A percentile compares a stretch with the other conserved stretches of the same genome.
Evolutionary conservation across 2,329 filamentous ascomycete species (phyloP).

Genomic region (Elsinoe australis): DNA sequence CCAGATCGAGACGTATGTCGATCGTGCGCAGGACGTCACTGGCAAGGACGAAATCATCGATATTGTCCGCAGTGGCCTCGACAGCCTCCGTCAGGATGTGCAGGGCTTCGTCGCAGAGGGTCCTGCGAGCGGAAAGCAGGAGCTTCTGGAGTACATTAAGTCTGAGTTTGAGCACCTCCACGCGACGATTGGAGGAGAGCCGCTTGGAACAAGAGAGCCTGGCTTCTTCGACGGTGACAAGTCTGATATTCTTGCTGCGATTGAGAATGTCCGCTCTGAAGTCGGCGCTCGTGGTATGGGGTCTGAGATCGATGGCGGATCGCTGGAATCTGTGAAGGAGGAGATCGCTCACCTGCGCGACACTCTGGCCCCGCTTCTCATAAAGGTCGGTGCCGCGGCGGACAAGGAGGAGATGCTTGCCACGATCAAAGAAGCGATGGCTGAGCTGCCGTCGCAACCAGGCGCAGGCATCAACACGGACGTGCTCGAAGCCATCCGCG

Average conservation of each 20-base stretch:
- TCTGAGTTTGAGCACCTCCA: slow-evolving; percentile 56
- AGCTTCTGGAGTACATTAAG: slow-evolving; percentile 45
- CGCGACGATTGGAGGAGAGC: slow-evolving; percentile 42
- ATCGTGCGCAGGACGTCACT: slow-evolving; percentile 59
- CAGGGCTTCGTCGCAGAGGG: slow-evolving; percentile 44
- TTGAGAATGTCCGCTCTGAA: slow-evolving; percentile 37
- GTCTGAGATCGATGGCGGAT: slow-evolving; percentile 37
- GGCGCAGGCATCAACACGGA: slow-evolving; percentile 39
- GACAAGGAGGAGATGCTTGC: slow-evolving; percentile 58
- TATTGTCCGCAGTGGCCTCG: slow-evolving; percentile 56
- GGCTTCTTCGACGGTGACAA: slow-evolving; percentile 26
- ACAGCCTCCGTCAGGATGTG: slow-evolving; percentile 55
- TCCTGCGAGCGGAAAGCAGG: slow-evolving; percentile 36
- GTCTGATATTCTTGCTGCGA: slow-evolving; percentile 34
- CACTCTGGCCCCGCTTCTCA: slow-evolving; percentile 46
- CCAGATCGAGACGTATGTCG: slow-evolving; percentile 75
- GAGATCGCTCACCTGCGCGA: slow-evolving; percentile 57
- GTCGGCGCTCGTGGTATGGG: slow-evolving; percentile 32
- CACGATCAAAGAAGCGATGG: slow-evolving; percentile 48
- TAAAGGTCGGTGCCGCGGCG: slow-evolving; percentile 38
- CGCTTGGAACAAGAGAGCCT: slow-evolving; percentile 5
- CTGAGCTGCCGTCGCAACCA: slow-evolving; percentile 20
- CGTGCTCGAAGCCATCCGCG: slow-evolving; percentile 45
- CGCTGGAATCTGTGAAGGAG: slow-evolving; percentile 57
- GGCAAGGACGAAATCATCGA: slow-evolving; percentile 74